Conservation (phyloP, 345 rosid species). For the Euphorbia tirucalli region DNA sequence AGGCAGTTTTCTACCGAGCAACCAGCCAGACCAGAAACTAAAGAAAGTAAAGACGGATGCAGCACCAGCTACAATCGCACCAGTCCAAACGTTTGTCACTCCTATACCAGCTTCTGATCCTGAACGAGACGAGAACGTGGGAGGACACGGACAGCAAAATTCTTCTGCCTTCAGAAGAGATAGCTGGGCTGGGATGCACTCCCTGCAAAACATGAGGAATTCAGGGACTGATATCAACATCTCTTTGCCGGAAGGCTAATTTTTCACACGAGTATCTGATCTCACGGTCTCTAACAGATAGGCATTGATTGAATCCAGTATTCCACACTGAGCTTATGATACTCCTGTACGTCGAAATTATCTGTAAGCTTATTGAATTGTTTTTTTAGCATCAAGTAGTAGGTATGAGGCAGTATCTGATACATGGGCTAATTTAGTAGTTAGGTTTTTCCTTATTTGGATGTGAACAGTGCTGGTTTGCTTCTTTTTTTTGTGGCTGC, state of each 20-base stretch:
- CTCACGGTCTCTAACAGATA: constrained; percentile 31
- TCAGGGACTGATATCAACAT: constrained; percentile 57
- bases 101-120: constrained; percentile 37
- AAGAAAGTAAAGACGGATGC: constrained; percentile 51
- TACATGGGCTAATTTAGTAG: background rate
- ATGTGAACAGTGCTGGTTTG: background rate
- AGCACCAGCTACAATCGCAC: constrained; percentile 28
- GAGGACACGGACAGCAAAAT: constrained; percentile 21
- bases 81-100: constrained; percentile 19
- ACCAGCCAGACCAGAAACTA: constrained; percentile 63
- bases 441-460: constrained; percentile 8
- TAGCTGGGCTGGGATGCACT: constrained; percentile 47
- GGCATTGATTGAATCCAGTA: constrained; percentile 6
- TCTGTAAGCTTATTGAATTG: constrained; percentile 15
- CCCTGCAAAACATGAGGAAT: constrained; percentile 44
- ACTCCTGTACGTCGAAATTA: background rate
- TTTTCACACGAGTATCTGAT: background rate
- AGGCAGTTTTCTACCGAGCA: constrained; percentile 77
- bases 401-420: constrained; percentile 10
- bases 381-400: constrained; percentile 15
- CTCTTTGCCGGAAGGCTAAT: constrained; percentile 45
- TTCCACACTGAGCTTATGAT: background rate
- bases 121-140: constrained; percentile 30
- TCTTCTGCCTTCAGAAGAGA: constrained; percentile 44
- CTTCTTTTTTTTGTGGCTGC: background rate